These are phyloP conservation scores for Colletotrichum sp. DNA, from an alignment of 2,329 filamentous ascomycete species.

Conservation along the genomic window DNA sequence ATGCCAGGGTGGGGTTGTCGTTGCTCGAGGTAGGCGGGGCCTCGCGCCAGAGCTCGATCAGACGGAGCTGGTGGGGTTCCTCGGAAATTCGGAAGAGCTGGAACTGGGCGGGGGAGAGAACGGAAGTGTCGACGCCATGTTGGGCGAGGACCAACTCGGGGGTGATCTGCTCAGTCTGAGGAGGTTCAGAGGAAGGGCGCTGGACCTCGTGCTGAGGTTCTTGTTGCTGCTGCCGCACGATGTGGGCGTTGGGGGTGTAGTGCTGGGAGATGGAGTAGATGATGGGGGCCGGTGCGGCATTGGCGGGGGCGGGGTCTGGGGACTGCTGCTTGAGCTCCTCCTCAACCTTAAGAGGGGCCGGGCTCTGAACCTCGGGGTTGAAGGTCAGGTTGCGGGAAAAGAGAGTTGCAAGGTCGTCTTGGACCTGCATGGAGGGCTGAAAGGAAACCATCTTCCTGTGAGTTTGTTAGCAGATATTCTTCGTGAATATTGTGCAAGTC, in stretches of 20 bases:
- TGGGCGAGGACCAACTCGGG: constrained; percentile 65
- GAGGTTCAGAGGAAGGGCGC: constrained; percentile 56
- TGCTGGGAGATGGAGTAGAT: constrained; percentile 81
- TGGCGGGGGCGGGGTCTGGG: constrained; percentile 23
- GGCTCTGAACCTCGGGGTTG: constrained; percentile 41
- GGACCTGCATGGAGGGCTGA: constrained; percentile 61
- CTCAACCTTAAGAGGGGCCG: constrained; percentile 32
- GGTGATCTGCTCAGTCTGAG: constrained; percentile 51
- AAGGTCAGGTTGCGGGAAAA: constrained; percentile 80
- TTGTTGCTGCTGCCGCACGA: constrained; percentile 47
- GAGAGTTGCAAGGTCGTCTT: constrained; percentile 83
- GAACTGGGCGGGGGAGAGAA: constrained; percentile 76
- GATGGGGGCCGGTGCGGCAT: constrained; percentile 49
- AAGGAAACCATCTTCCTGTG: constrained; percentile 42
- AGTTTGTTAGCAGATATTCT: background rate
- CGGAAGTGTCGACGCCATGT: constrained; percentile 72
- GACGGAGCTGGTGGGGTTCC: constrained; percentile 71
- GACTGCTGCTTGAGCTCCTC: constrained; percentile 34
- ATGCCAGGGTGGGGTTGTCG: constrained; percentile 58
- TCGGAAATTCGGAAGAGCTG: constrained; percentile 81
- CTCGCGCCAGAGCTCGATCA: constrained; percentile 87
- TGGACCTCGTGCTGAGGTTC: constrained; percentile 36
- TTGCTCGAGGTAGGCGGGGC: constrained; percentile 69
- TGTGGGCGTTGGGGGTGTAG: constrained; percentile 81
- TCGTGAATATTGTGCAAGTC: background rate